phyloP scores from a whole-genome alignment of 2,329 filamentous ascomycete species.

The Pseudogymnoascus sp. region DNA sequence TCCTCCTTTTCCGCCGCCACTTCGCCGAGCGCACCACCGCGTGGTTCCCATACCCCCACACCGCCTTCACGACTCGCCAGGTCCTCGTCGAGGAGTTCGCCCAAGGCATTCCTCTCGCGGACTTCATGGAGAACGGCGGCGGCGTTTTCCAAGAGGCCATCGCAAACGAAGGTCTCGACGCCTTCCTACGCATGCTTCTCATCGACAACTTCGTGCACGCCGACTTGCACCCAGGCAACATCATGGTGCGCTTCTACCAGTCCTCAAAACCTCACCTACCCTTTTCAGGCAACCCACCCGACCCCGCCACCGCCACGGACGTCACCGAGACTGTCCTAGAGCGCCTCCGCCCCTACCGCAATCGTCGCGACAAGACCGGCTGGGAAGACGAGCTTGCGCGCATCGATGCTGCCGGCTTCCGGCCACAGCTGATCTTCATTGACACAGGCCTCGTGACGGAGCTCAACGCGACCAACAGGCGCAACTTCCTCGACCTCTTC shows the following conservation, averaged over 20 bases:
- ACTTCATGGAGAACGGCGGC: conserved; percentile 85
- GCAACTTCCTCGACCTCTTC: conserved; percentile 93
- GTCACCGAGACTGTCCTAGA: conserved; percentile 82
- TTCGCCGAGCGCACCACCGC: conserved; percentile 84
- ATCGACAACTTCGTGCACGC: conserved; percentile 98
- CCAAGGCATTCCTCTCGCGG: conserved; percentile 82
- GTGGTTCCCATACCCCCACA: conserved; percentile 95
- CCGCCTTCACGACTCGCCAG: conserved; percentile 83
- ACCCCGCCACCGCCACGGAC: conserved; percentile 51
- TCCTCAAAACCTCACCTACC: conserved; percentile 63
- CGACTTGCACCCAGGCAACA: conserved; percentile 93
- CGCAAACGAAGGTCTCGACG: conserved; percentile 87
- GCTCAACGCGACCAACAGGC: conserved; percentile 75
- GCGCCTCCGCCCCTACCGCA: conserved; percentile 65
- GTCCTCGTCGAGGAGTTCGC: conserved; percentile 94
- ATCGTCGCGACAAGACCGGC: conserved; percentile 51
- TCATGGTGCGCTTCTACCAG: conserved; percentile 98
- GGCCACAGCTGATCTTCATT: conserved; percentile 93
- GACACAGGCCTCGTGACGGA: conserved; percentile 94
- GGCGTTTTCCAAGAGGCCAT: conserved; percentile 92
- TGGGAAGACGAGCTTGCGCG: conserved; percentile 70
- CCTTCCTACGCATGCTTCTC: conserved; percentile 91
- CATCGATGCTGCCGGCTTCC: conserved; percentile 80
- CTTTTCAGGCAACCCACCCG: conserved; percentile 32
- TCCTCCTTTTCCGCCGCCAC: conserved; percentile 79